Evolutionary conservation across 129 eudicot species (phyloP).

Genomic region (Deinandra increscens): DNA sequence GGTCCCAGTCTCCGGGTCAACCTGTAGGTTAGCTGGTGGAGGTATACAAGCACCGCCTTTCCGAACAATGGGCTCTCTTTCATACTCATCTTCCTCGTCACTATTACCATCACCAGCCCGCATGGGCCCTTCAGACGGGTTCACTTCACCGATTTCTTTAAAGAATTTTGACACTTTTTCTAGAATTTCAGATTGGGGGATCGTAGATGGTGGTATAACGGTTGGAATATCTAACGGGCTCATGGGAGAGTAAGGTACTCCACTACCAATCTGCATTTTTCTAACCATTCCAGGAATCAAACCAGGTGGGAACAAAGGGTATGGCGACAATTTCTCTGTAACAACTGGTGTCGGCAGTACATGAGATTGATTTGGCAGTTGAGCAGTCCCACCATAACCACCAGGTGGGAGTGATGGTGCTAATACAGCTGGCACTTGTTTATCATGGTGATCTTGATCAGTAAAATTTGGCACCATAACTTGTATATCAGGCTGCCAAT

Average conservation of each 20-base stretch:
- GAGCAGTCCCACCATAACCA: constrained; percentile 35
- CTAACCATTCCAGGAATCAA: constrained; percentile 96
- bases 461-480: constrained; percentile 35
- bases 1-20: constrained; percentile 72
- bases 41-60: constrained; percentile 98
- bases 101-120: constrained; percentile 39
- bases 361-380: constrained; percentile 43
- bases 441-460: constrained; percentile 57
- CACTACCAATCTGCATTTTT: constrained; percentile 95
- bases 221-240: constrained; percentile 97
- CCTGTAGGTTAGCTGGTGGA: constrained; percentile 80
- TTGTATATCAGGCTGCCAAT: constrained; percentile 68
- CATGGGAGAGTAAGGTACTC: constrained; percentile 98
- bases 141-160: constrained; percentile 83
- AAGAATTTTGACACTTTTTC: constrained; percentile 84
- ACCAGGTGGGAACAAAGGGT: constrained; percentile 96
- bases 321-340: constrained; percentile 68
- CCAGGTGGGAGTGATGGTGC: constrained; percentile 43
- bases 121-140: constrained; percentile 93
- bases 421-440: constrained; percentile 45
- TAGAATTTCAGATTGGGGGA: constrained; percentile 67
- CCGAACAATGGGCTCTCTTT: constrained; percentile 61
- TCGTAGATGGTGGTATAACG: constrained; percentile 72
- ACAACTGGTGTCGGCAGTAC: constrained; percentile 37
- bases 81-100: constrained; percentile 67